phyloP scores from a whole-genome alignment of 2,329 filamentous ascomycete species.

The Fusarium napiforme region DNA sequence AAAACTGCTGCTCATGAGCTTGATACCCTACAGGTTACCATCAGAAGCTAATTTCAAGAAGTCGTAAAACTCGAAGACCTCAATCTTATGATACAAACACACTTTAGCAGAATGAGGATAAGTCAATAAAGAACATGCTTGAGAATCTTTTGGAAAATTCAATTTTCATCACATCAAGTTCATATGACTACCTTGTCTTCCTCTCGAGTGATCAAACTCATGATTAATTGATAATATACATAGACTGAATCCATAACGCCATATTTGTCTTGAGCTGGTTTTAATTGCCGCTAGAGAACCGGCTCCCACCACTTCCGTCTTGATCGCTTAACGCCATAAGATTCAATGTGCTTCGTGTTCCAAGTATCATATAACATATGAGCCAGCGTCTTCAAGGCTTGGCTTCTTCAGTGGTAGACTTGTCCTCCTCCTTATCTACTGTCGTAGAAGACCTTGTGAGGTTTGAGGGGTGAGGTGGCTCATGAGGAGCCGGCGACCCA shows the following conservation, averaged over 20 bases:
- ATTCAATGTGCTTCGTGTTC: background rate
- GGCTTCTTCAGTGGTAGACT: constrained; percentile 16
- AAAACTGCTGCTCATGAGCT: background rate
- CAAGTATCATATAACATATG: background rate
- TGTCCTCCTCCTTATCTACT: constrained; percentile 52
- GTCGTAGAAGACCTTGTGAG: constrained; percentile 59
- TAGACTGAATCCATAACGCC: constrained; percentile 17
- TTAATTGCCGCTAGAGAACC: background rate
- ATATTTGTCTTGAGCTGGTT: constrained; percentile 3
- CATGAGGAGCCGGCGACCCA: constrained; percentile 50
- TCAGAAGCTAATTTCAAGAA: background rate
- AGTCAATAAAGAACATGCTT: background rate
- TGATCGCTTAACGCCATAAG: constrained; percentile 29
- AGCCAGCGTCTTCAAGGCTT: constrained; percentile 17
- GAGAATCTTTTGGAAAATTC: background rate
- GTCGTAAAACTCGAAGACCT: background rate
- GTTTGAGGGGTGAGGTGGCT: constrained; percentile 61
- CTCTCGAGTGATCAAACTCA: background rate
- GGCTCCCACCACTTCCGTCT: background rate
- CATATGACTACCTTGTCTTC: background rate
- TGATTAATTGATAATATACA: background rate
- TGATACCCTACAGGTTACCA: background rate
- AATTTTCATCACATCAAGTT: background rate
- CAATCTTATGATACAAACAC: background rate
- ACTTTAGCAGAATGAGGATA: background rate